Evolutionary conservation across 805 yeast genomes (phyloP).

Genomic region (Monosporozyma servazzii): DNA sequence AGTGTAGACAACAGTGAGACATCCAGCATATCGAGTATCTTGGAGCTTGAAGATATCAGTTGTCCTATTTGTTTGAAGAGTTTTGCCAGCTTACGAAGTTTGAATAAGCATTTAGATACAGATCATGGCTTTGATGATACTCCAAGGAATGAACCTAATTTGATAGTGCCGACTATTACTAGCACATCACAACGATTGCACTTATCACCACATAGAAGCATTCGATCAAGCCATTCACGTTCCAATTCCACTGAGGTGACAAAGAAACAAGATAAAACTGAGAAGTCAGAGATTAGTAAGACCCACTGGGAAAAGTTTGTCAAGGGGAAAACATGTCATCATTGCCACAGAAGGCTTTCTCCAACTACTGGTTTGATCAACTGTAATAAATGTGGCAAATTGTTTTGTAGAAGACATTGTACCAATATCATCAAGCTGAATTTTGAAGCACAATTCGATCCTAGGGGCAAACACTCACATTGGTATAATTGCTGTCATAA

Average conservation of each 20-base stretch:
- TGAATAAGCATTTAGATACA: conserved; percentile 67
- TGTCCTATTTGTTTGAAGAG: conserved; percentile 68
- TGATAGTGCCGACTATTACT: background rate
- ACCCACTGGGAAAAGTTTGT: conserved; percentile 29
- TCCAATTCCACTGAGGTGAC: background rate
- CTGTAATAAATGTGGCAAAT: conserved; percentile 67
- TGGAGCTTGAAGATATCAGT: background rate
- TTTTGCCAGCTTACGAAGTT: conserved; percentile 44
- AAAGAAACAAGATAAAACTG: conserved; percentile 19
- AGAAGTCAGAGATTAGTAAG: conserved; percentile 25
- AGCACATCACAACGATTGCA: conserved; percentile 1
- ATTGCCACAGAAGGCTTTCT: conserved; percentile 52
- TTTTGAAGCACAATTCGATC: conserved; percentile 38
- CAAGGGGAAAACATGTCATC: conserved; percentile 19
- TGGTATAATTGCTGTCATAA: conserved; percentile 63
- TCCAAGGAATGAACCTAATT: background rate
- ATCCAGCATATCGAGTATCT: background rate
- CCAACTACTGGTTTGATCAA: conserved; percentile 37
- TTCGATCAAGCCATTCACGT: background rate
- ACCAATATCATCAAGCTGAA: conserved; percentile 43
- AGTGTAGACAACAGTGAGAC: background rate
- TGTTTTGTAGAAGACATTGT: conserved; percentile 62
- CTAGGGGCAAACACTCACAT: conserved; percentile 35
- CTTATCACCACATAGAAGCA: background rate
- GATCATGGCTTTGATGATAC: conserved; percentile 39